These are phyloP conservation scores for Penicillium psychrofluorescens DNA, from an alignment of 495 filamentous ascomycete species.

Conservation along the genomic window DNA sequence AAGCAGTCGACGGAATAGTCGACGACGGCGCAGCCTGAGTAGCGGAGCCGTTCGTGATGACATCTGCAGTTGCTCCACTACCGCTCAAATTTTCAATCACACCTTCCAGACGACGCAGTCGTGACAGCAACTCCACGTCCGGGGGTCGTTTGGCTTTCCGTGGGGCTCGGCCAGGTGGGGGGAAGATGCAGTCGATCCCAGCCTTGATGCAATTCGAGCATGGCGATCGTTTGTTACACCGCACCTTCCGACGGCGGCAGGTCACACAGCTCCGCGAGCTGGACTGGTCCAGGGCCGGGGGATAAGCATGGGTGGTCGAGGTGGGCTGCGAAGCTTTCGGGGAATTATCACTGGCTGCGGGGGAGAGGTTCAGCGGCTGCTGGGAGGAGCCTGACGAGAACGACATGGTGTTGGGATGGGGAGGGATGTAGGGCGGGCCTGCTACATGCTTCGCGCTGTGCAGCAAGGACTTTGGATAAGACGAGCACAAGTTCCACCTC, in stretches of 20 bases:
- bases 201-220: conserved; percentile 80
- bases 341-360: conserved; percentile 14
- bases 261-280: conserved; percentile 76
- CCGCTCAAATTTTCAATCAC: conserved; percentile 63
- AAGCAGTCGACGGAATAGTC: neutral
- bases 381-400: conserved; percentile 20
- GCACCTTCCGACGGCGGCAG: conserved; percentile 76
- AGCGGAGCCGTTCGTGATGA: conserved; percentile 4
- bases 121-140: conserved; percentile 70
- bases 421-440: neutral
- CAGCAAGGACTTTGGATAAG: neutral
- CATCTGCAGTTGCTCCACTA: conserved; percentile 21
- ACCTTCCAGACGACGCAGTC: conserved; percentile 71
- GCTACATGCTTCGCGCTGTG: conserved; percentile 3
- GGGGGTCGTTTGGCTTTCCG: conserved; percentile 58
- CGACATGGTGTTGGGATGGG: conserved; percentile 19
- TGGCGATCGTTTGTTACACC: conserved; percentile 77
- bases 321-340: conserved; percentile 5
- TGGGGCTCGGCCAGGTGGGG: conserved; percentile 73
- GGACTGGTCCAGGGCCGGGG: conserved; percentile 7
- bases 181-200: conserved; percentile 76
- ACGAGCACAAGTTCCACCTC: neutral
- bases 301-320: conserved; percentile 11
- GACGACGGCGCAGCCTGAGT: conserved; percentile 1
- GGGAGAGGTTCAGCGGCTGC: conserved; percentile 4